Evolutionary conservation across 1,284 basidiomycete species (phyloP).

Genomic region (Ceratobasidium sp.): DNA sequence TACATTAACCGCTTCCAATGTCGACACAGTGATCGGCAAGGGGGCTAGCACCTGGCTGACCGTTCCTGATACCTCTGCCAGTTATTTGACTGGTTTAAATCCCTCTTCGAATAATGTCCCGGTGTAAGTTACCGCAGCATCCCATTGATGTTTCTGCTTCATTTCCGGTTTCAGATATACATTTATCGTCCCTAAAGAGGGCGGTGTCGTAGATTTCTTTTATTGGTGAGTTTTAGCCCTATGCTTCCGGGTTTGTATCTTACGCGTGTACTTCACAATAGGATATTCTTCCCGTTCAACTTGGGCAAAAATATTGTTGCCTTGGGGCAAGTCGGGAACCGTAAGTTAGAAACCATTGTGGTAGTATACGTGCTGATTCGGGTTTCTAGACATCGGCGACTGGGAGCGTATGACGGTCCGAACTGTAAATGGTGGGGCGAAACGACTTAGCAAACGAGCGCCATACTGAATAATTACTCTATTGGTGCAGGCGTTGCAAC

Average conservation of each 20-base stretch:
- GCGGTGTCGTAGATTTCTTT: slow-evolving; percentile 38
- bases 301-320: slow-evolving; percentile 34
- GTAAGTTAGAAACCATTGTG: slow-evolving; percentile 14
- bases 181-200: slow-evolving; percentile 38
- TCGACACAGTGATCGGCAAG: slow-evolving; percentile 19
- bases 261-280: neutral
- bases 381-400: slow-evolving; percentile 33
- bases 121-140: slow-evolving; percentile 5
- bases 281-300: slow-evolving; percentile 45
- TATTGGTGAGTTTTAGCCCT: slow-evolving; percentile 23
- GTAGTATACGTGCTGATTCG: neutral
- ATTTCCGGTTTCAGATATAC: slow-evolving; percentile 23
- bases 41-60: slow-evolving; percentile 39
- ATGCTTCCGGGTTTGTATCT: neutral
- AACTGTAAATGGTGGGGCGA: slow-evolving; percentile 21
- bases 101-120: slow-evolving; percentile 37
- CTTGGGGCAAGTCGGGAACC: slow-evolving; percentile 32
- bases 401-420: slow-evolving; percentile 45
- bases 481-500: slow-evolving; percentile 26
- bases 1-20: slow-evolving; percentile 13
- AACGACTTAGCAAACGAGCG: neutral
- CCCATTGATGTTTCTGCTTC: neutral
- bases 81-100: slow-evolving; percentile 32
- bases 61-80: slow-evolving; percentile 27
- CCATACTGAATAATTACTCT: neutral